phyloP scores from a whole-genome alignment of 345 rosid genomes.

The Garcia nutans region DNA sequence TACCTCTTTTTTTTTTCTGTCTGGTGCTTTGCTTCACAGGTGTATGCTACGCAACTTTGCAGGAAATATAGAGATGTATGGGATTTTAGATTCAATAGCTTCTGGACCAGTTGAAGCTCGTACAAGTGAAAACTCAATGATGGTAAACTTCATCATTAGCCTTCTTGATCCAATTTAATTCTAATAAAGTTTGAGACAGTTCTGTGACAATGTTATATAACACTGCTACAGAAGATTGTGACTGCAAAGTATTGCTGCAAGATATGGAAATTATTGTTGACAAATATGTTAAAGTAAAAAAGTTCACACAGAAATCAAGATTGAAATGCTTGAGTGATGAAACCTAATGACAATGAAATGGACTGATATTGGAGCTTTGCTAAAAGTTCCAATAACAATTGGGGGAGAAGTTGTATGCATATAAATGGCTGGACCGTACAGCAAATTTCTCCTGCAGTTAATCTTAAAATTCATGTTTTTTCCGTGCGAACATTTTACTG shows the following conservation, averaged over 20 bases:
- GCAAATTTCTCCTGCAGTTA: neutral
- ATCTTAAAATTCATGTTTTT: neutral
- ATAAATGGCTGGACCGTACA: neutral
- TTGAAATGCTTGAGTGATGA: neutral
- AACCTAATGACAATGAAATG: neutral
- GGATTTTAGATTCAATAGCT: constrained; percentile 61
- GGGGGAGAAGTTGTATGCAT: neutral
- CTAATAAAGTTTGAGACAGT: neutral
- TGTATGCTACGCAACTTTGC: constrained; percentile 84
- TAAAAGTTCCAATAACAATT: neutral
- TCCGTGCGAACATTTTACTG: neutral
- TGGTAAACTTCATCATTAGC: constrained; percentile 40
- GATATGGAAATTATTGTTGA: neutral
- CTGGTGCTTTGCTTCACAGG: constrained; percentile 39
- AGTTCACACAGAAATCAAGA: neutral
- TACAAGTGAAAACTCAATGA: constrained; percentile 54
- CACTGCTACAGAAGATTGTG: neutral
- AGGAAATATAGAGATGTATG: constrained; percentile 75
- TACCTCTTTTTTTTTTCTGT: neutral
- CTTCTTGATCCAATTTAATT: neutral
- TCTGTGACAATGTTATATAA: neutral
- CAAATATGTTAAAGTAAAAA: neutral
- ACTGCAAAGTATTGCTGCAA: neutral
- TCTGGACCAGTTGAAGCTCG: constrained; percentile 67
- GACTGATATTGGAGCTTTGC: neutral